Base-by-base conservation (phyloP, 257 asterid genomes). In the Solanum pinnatisectum region DNA sequence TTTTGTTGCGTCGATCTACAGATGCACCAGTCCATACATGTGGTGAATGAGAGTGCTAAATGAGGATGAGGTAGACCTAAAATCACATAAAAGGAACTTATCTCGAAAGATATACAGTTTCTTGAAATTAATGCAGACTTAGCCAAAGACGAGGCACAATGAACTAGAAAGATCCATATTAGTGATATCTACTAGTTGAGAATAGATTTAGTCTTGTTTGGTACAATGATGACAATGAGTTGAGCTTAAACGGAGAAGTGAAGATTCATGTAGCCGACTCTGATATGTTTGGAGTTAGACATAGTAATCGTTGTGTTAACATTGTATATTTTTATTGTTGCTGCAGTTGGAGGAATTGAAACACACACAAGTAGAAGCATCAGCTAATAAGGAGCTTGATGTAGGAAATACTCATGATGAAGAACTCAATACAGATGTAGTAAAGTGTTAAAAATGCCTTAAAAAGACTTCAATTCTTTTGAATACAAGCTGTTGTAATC, bases 291-390 rank as follows among this genome's bases (percentile, higher is more conserved):
- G 36, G 0, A 65, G 15, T 65, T 65, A n/a, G 0, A n/a, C 71
- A n/a, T 65, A n/a, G 71, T 65, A n/a, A 65, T n/a, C 14, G 71
- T 65, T 65, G 71, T 65, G 33, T 65, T n/a, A 65, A 33, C 44
- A 5, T 70, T 30, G 27, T 72, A 33, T 72, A 33, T 1, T 32
- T 87, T 46, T 59, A 37, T 87, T 84, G 63, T 88, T 88, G 88
- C 82, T 90, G 88, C 96, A 96, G 98, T 90, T 84, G 33, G 98
- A 96, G 89, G 96, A 93, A 89, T 89, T 92, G 52, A 94, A 90
- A 89, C 90, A 89, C 87, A 84, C 90, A 20, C 92, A 87, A 52
- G 82, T 42, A 30, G 93, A 91, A 91, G 90, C 90, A 87, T 86
- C 94, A 40, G 40, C 90, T 36, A 90, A 89, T 27, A 90, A 89